phyloP scores from a whole-genome alignment of 305 asterid genomes.

The Lippia alba region DNA sequence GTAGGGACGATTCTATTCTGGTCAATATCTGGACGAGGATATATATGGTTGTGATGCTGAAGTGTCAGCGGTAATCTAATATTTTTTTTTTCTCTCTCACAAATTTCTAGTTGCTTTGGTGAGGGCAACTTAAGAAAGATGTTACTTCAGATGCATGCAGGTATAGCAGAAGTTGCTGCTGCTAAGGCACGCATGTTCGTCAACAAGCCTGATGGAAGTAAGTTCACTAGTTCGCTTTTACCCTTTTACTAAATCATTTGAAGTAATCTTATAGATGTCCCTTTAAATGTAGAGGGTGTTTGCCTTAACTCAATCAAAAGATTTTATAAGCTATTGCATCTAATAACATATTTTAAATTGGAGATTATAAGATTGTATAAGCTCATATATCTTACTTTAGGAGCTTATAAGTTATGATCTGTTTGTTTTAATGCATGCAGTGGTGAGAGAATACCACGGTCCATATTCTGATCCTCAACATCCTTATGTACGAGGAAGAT shows the following conservation, averaged over 20 bases:
- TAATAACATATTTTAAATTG: too few relatives aligned
- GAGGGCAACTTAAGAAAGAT: conserved; percentile 39
- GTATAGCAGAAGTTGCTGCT: conserved; percentile 98
- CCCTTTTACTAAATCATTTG: conserved; percentile 10
- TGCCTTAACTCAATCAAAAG: too few relatives aligned
- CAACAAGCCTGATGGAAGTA: conserved; percentile 99
- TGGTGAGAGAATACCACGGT: conserved; percentile 93
- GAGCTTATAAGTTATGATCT: background rate
- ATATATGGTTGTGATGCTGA: conserved; percentile 83
- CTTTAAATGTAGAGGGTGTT: background rate
- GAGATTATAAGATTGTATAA: too few relatives aligned
- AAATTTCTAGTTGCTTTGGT: conserved; percentile 31
- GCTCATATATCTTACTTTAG: background rate
- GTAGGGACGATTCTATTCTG: conserved; percentile 98
- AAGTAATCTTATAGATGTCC: background rate
- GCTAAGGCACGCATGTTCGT: conserved; percentile 99
- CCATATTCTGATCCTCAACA: conserved; percentile 98
- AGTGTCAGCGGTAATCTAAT: conserved; percentile 68
- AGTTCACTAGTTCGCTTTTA: conserved; percentile 31
- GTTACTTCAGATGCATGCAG: conserved; percentile 89
- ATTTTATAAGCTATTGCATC: background rate
- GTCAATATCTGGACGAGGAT: conserved; percentile 66
- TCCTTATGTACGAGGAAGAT: conserved; percentile 93
- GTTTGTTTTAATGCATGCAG: conserved; percentile 43
- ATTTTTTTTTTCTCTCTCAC: conserved; percentile 19